phyloP scores from a whole-genome alignment of 106 monocot genomes.

The Platanthera guangdongensis region DNA sequence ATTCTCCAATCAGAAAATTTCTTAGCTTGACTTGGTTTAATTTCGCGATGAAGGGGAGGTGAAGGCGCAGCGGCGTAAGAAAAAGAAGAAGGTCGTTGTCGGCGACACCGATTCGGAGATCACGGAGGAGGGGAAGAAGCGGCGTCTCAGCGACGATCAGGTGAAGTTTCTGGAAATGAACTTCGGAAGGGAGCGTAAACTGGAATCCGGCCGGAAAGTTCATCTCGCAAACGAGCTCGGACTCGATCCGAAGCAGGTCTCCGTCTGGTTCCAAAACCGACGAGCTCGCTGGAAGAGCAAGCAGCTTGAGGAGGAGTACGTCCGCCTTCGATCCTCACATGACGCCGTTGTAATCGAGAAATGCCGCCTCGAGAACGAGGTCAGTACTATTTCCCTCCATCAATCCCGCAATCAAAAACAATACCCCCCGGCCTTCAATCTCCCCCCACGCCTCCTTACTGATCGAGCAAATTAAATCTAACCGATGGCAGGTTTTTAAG shows the following conservation, averaged over 20 bases:
- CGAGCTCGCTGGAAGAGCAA: constrained; percentile 58
- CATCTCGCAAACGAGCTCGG: constrained; percentile 44
- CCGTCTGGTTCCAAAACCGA: constrained; percentile 78
- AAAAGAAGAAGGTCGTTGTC: constrained; percentile 11
- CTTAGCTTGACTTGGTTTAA: not conserved
- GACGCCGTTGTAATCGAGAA: constrained; percentile 35
- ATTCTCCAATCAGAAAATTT: not conserved
- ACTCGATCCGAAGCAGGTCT: constrained; percentile 63
- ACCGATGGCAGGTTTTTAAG: constrained; percentile 28
- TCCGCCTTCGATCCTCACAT: constrained; percentile 26
- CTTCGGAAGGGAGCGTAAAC: constrained; percentile 50
- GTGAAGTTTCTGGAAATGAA: constrained; percentile 48
- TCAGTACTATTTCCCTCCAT: not conserved
- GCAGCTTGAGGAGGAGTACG: constrained; percentile 48
- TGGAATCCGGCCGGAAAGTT: constrained; percentile 45
- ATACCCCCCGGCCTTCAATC: not conserved
- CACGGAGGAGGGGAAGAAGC: constrained; percentile 33
- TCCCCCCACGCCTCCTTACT: no score
- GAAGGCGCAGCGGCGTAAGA: constrained; percentile 20
- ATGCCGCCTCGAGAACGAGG: constrained; percentile 52
- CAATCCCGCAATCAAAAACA: not conserved
- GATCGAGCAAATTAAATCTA: no score
- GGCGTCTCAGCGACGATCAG: constrained; percentile 49
- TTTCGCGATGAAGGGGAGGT: constrained; percentile 2
- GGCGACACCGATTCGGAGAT: not conserved